These are phyloP conservation scores for Quercus bicolor DNA, from an alignment of 306 rosid species.

Conservation along the genomic window DNA sequence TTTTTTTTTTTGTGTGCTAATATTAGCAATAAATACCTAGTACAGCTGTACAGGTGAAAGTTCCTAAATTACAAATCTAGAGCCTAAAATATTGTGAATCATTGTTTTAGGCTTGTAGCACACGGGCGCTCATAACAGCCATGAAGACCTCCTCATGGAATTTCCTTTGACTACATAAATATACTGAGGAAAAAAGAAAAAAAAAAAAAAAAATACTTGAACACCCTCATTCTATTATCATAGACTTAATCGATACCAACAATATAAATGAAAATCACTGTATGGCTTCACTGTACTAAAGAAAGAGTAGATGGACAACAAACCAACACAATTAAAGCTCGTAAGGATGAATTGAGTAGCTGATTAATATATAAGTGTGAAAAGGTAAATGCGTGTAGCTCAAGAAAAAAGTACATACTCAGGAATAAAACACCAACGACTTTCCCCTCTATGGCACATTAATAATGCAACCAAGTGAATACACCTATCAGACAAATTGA, in stretches of 20 bases:
- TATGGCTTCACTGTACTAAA: not conserved
- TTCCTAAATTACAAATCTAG: not conserved
- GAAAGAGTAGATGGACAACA: not conserved
- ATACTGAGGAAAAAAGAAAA: too few relatives aligned
- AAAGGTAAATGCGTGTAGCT: constrained; percentile 26
- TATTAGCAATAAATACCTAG: not conserved
- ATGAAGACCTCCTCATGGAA: not conserved
- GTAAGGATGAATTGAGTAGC: not conserved
- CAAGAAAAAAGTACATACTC: constrained; percentile 33
- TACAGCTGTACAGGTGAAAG: not conserved
- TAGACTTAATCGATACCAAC: not conserved
- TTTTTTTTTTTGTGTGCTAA: too few relatives aligned
- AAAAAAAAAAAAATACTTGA: not conserved
- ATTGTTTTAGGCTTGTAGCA: not conserved
- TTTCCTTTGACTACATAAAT: not conserved
- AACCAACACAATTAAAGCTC: not conserved
- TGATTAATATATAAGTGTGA: not conserved
- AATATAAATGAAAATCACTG: not conserved
- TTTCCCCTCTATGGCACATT: constrained; percentile 17
- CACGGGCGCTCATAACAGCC: too few relatives aligned
- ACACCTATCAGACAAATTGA: constrained; percentile 9
- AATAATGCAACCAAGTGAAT: constrained; percentile 18
- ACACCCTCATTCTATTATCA: not conserved
- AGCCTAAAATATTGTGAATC: not conserved
- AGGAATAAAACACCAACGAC: constrained; percentile 18